phyloP scores from a whole-genome alignment of 495 filamentous ascomycete genomes.

The Penicillium coprophilum region DNA sequence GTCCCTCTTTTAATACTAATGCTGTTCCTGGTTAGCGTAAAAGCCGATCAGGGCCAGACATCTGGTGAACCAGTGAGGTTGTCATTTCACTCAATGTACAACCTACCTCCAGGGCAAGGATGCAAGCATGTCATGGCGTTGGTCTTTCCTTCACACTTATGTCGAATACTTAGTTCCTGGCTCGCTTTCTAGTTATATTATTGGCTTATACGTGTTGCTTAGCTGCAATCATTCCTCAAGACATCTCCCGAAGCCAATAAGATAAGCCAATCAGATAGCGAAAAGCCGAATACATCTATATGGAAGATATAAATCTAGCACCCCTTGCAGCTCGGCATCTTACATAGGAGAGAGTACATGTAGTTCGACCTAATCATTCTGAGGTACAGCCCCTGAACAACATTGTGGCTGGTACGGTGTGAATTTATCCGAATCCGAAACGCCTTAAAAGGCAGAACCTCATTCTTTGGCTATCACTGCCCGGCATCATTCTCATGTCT shows the following conservation, averaged over 20 bases:
- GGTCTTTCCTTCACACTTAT: slow-evolving; percentile 18
- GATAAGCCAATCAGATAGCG: background rate
- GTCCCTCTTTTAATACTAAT: background rate
- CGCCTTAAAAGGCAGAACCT: too few relatives aligned
- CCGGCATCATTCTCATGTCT: background rate
- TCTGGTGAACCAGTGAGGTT: slow-evolving; percentile 1
- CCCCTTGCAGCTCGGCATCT: background rate
- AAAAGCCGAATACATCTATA: background rate
- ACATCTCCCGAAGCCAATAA: background rate
- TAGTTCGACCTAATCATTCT: background rate
- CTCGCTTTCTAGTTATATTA: slow-evolving; percentile 10
- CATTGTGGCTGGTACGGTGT: background rate
- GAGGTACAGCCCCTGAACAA: too few relatives aligned
- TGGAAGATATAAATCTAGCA: background rate
- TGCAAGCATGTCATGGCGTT: slow-evolving; percentile 35
- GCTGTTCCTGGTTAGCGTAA: slow-evolving; percentile 3
- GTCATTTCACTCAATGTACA: background rate
- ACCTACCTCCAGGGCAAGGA: slow-evolving; percentile 9
- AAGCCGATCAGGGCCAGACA: background rate
- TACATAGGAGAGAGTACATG: background rate
- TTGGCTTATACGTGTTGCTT: slow-evolving; percentile 7
- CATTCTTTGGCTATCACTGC: background rate
- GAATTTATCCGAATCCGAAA: background rate
- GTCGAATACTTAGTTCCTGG: slow-evolving; percentile 15
- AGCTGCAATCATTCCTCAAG: background rate